phyloP scores from a whole-genome alignment of 2,329 filamentous ascomycete genomes.

The Diplodia scrobiculata region DNA sequence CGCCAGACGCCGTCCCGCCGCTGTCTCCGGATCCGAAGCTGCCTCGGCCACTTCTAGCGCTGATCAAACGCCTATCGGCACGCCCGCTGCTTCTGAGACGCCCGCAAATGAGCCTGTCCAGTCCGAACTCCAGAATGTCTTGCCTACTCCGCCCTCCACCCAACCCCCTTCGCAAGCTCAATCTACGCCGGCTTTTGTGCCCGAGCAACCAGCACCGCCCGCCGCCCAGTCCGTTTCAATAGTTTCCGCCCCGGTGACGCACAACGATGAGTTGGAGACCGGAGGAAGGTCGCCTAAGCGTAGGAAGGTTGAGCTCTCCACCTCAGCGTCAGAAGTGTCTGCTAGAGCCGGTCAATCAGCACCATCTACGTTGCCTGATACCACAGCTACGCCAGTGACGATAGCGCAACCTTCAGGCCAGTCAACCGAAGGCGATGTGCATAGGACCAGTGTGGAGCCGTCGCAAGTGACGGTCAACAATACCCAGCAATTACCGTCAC shows the following conservation, averaged over 20 bases:
- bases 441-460: not conserved
- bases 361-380: not conserved
- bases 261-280: not conserved
- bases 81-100: constrained; percentile 31
- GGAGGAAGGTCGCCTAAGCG: constrained; percentile 25
- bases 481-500: too few species aligned
- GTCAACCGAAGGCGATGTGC: not conserved
- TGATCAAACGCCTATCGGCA: constrained; percentile 30
- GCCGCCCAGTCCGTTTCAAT: not conserved
- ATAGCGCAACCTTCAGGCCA: not conserved
- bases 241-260: not conserved
- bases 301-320: constrained; percentile 9
- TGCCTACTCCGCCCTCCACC: constrained; percentile 26
- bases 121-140: constrained; percentile 10
- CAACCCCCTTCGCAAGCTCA: constrained; percentile 11
- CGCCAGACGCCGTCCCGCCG: constrained; percentile 47
- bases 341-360: not conserved
- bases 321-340: not conserved
- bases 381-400: not conserved
- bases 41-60: constrained; percentile 32
- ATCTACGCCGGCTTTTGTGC: not conserved
- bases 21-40: constrained; percentile 34
- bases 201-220: not conserved
- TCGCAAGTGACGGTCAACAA: not conserved
- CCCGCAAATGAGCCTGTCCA: constrained; percentile 31